These are phyloP conservation scores for Agroathelia rolfsii DNA, from an alignment of 1,284 basidiomycete genomes.

Conservation along the genomic window DNA sequence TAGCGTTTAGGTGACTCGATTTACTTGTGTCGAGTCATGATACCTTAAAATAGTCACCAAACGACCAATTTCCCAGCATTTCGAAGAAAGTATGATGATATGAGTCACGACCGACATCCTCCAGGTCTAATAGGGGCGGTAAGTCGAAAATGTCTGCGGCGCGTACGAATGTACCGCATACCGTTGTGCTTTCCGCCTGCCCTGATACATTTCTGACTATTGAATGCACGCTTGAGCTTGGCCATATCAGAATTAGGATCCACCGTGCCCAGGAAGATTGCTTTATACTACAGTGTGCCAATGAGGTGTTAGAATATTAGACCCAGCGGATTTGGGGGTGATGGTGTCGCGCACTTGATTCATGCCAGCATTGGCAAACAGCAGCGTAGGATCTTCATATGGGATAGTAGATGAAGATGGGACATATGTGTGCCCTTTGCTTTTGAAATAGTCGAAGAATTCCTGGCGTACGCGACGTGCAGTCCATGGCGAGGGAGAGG, in stretches of 20 bases:
- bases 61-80: conserved; percentile 99
- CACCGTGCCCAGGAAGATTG: conserved; percentile 93
- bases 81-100: conserved; percentile 99
- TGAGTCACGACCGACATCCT: conserved; percentile 97
- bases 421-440: conserved; percentile 80
- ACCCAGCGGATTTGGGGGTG: neutral
- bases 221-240: conserved; percentile 88
- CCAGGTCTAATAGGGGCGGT: conserved; percentile 57
- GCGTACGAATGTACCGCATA: conserved; percentile 20
- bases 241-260: conserved; percentile 86
- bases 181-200: conserved; percentile 99
- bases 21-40: too few relatives aligned
- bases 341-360: conserved; percentile 53
- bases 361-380: conserved; percentile 98
- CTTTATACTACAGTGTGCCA: conserved; percentile 69
- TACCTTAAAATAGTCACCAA: conserved; percentile 99
- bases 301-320: conserved; percentile 9
- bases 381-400: conserved; percentile 92
- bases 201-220: conserved; percentile 96
- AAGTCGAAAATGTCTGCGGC: conserved; percentile 7
- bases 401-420: conserved; percentile 93
- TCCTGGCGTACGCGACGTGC: conserved; percentile 62
- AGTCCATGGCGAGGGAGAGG: conserved; percentile 46
- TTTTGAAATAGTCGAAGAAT: conserved; percentile 75
- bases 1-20: conserved; percentile 1